Conservation (phyloP, 2,329 filamentous ascomycete species). For the Fusarium cicatricum region DNA sequence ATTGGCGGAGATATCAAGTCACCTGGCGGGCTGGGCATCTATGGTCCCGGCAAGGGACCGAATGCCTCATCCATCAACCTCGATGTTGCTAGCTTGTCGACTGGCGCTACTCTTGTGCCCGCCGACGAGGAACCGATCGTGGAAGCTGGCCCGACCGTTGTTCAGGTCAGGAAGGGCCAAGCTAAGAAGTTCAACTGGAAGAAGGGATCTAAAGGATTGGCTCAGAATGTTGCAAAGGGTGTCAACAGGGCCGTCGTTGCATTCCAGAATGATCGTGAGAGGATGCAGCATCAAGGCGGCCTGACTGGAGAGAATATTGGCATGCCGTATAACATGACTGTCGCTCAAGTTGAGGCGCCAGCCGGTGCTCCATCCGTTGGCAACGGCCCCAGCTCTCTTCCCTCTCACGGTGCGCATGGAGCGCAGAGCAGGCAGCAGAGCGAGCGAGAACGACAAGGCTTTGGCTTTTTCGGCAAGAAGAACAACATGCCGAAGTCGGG, state of each 20-base stretch:
- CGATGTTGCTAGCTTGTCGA: constrained; percentile 62
- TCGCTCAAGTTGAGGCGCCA: constrained; percentile 61
- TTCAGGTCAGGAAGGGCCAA: constrained; percentile 94
- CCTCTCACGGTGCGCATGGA: constrained; percentile 29
- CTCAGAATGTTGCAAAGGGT: constrained; percentile 92
- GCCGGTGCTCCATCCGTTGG: constrained; percentile 35
- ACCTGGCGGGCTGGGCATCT: constrained; percentile 66
- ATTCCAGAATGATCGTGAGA: constrained; percentile 68
- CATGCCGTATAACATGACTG: constrained; percentile 75
- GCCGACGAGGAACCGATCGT: constrained; percentile 72
- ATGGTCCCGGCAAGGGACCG: constrained; percentile 60
- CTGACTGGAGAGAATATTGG: constrained; percentile 71
- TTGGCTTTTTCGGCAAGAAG: constrained; percentile 75
- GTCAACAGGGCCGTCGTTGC: constrained; percentile 90
- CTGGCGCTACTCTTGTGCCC: constrained; percentile 66
- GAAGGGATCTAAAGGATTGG: constrained; percentile 92
- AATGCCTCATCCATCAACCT: constrained; percentile 61
- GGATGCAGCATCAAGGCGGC: constrained; percentile 59
- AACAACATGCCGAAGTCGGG: constrained; percentile 61
- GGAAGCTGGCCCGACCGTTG: constrained; percentile 86
- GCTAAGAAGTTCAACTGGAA: constrained; percentile 99
- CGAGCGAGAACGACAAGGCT: constrained; percentile 63
- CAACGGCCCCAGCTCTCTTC: constrained; percentile 42
- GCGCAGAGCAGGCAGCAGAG: constrained; percentile 37
- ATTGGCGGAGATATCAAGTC: constrained; percentile 60